Conservation (phyloP, 2,329 filamentous ascomycete species). For the Pseudocercospora fuligena region DNA sequence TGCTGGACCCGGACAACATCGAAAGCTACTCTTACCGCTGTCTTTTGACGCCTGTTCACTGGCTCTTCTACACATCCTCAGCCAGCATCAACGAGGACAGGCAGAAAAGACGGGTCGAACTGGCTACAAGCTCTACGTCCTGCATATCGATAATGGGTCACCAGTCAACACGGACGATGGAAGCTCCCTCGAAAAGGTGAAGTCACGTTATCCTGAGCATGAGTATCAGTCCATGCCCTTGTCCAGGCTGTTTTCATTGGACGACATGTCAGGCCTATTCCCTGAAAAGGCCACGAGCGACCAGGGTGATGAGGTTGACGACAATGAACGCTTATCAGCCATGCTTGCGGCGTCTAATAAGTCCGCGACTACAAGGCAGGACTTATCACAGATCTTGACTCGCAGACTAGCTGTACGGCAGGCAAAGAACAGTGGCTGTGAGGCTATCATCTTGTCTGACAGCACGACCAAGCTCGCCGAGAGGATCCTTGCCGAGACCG, state of each 20-base stretch:
- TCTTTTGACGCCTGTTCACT: conserved; percentile 84
- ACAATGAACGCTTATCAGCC: conserved; percentile 10
- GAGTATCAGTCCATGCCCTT: conserved; percentile 25
- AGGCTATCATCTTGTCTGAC: conserved; percentile 79
- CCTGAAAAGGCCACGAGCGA: background rate
- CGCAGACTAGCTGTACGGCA: conserved; percentile 72
- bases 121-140: conserved; percentile 68
- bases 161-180: conserved; percentile 44
- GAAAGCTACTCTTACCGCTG: conserved; percentile 73
- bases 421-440: conserved; percentile 65
- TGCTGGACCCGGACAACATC: conserved; percentile 49
- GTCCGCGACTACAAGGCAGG: conserved; percentile 73
- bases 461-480: conserved; percentile 88
- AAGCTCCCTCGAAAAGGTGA: conserved; percentile 47
- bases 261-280: conserved; percentile 21
- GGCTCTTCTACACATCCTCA: conserved; percentile 75
- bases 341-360: conserved; percentile 20
- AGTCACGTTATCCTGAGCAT: conserved; percentile 68
- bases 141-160: conserved; percentile 50
- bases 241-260: conserved; percentile 23
- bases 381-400: conserved; percentile 72
- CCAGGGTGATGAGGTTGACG: background rate
- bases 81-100: conserved; percentile 70
- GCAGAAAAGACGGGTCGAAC: conserved; percentile 66
- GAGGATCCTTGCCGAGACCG: conserved; percentile 81